phyloP scores from a whole-genome alignment of 2,329 filamentous ascomycete species.

The Tolypocladium paradoxum region DNA sequence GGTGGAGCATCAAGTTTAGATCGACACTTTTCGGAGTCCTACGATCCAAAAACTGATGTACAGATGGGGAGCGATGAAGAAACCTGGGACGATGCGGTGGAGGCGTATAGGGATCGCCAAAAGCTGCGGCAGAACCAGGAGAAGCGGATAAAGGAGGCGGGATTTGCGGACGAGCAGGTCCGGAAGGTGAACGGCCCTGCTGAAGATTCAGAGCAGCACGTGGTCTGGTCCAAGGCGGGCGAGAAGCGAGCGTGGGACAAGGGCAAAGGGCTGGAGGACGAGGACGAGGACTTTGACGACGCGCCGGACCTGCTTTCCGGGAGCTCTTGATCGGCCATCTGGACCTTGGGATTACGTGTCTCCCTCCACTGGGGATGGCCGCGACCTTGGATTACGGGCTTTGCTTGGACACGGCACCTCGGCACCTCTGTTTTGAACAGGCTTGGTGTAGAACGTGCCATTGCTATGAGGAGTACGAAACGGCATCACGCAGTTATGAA shows the following conservation, averaged over 20 bases:
- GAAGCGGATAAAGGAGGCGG: conserved; percentile 63
- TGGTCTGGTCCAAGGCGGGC: conserved; percentile 61
- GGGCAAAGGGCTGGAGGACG: conserved; percentile 30
- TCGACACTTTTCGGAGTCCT: conserved; percentile 61
- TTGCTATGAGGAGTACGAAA: not conserved
- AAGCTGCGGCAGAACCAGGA: conserved; percentile 67
- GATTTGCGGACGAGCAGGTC: conserved; percentile 68
- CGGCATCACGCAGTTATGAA: not conserved
- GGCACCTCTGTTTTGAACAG: not conserved
- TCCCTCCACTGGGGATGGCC: not conserved
- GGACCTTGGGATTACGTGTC: not conserved
- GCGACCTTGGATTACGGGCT: not conserved
- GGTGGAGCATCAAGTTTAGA: conserved; percentile 60
- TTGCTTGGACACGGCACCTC: not conserved
- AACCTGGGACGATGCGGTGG: conserved; percentile 72
- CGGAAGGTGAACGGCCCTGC: conserved; percentile 45
- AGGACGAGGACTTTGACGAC: not conserved
- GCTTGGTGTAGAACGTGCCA: not conserved
- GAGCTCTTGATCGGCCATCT: conserved; percentile 1
- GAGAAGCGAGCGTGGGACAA: conserved; percentile 53
- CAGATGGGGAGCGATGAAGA: conserved; percentile 35
- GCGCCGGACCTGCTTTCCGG: conserved; percentile 6
- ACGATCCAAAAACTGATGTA: conserved; percentile 48
- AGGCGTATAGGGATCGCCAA: conserved; percentile 69
- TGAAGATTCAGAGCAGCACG: conserved; percentile 50